Evolutionary conservation across 106 monocot species (phyloP), one percentile per base, ranked within the genome.

Genomic region (Dioscorea zingiberensis): DNA sequence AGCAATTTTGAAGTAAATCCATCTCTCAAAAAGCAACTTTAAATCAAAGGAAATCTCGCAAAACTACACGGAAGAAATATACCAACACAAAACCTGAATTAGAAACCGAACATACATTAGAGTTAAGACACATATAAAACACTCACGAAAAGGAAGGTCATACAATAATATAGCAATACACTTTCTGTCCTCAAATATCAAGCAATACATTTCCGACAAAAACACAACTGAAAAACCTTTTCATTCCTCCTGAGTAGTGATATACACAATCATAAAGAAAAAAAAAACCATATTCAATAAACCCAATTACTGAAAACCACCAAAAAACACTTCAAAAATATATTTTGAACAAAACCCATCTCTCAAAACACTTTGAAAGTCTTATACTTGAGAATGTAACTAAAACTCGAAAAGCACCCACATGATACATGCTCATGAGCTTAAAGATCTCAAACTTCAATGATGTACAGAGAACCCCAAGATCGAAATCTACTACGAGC

Each of bases 401-500:
- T 14, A 25, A 15, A 17, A 62, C 6, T 3, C 18, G 3, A 13
- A 62, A 62, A 28, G 13, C 14, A 19, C 55, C 62, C n/a, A 94
- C 94, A 87, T 90, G 87, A 59, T 86, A 94, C 54, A 94, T 69
- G 58, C 58, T 87, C 56, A 84, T 84, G 19, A 94, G 80, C 78
- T 94, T 90, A 21, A 68, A 16, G 55, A 90, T 76, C 71, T 87
- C 69, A 69, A 94, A 94, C 47, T 48, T 56, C 64, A 54, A 82
- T 19, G 84, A 72, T 44, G 79, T 64, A 25, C 66, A 90, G 58
- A 94, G 79, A 30, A 85, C 82, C 63, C 90, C 68, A 27, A 76
- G 56, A 74, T 82, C 65, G 65, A 94, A 94, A 49, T 82, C 80
- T 18, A 90, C 77, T 2, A 75, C 87, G 27, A 87, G 94, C 3